Percentiles rank a stretch among this genome's conserved stretches.
phyloP scores from a whole-genome alignment of 192 early-diverging fungal genomes.

The Chytriomyces sp. region DNA sequence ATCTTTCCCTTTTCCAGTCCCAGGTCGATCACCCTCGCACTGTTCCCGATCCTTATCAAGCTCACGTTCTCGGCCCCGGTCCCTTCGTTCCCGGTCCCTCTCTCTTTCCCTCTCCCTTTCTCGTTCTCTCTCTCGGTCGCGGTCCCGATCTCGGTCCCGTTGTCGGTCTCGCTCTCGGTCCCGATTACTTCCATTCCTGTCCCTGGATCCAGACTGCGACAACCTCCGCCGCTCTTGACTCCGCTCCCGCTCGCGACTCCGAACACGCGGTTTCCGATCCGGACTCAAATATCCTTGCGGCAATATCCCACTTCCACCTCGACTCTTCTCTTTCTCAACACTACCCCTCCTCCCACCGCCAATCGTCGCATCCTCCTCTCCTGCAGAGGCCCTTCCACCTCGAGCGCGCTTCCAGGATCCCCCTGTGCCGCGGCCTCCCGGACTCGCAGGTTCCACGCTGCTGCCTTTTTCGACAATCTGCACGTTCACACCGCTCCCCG shows the following conservation, averaged over 20 bases:
- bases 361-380: too few species aligned
- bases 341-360: too few species aligned
- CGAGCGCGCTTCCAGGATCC: neutral
- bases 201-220: too few species aligned
- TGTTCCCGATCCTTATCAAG: slow-evolving; percentile 2
- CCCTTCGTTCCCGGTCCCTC: neutral
- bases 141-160: too few species aligned
- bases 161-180: too few species aligned
- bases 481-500: too few species aligned
- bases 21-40: too few species aligned
- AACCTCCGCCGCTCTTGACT: too few species aligned
- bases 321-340: neutral
- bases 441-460: too few species aligned
- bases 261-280: neutral
- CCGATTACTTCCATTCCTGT: too few species aligned
- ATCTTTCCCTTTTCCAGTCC: too few species aligned
- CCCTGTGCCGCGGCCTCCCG: neutral
- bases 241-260: too few species aligned
- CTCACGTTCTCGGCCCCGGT: neutral
- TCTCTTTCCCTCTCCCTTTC: slow-evolving; percentile 4
- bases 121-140: neutral
- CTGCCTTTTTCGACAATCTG: neutral
- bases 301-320: neutral
- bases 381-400: neutral
- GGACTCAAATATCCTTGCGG: neutral